These are phyloP conservation scores for Endogone sp. DNA, from an alignment of 192 early-diverging fungal species.

Conservation along the genomic window DNA sequence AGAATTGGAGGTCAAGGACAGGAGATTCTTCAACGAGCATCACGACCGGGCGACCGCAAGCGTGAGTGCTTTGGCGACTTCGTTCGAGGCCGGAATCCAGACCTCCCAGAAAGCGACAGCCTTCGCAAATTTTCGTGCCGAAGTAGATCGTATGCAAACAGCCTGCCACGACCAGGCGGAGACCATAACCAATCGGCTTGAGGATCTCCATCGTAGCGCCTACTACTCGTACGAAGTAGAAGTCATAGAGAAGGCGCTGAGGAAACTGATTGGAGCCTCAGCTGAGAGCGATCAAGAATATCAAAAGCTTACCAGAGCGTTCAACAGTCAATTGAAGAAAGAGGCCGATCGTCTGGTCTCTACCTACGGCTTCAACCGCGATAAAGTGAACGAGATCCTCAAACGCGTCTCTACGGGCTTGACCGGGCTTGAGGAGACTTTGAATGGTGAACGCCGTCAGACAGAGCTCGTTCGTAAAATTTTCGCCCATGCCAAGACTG, in stretches of 20 bases:
- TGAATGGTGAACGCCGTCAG: constrained; percentile 19
- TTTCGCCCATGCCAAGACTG: constrained; percentile 21
- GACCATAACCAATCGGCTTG: background rate
- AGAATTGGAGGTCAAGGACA: background rate
- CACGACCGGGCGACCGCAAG: background rate
- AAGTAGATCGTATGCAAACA: background rate
- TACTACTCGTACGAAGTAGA: background rate
- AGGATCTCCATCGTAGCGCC: background rate
- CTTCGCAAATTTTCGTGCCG: background rate
- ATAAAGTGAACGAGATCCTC: background rate
- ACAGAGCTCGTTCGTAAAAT: constrained; percentile 16
- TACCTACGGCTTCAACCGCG: background rate
- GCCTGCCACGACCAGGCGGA: background rate
- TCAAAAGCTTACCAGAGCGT: background rate
- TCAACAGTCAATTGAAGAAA: background rate
- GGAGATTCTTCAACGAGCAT: background rate
- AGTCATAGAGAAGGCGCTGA: background rate
- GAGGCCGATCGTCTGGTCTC: background rate
- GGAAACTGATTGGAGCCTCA: background rate
- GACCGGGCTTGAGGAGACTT: background rate
- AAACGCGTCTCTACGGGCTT: background rate
- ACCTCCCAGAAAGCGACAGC: background rate
- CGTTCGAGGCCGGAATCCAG: background rate
- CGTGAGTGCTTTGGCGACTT: background rate
- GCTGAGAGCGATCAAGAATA: background rate